Evolutionary conservation across 495 filamentous ascomycete species (phyloP).

Genomic region (Tuber borchii): DNA sequence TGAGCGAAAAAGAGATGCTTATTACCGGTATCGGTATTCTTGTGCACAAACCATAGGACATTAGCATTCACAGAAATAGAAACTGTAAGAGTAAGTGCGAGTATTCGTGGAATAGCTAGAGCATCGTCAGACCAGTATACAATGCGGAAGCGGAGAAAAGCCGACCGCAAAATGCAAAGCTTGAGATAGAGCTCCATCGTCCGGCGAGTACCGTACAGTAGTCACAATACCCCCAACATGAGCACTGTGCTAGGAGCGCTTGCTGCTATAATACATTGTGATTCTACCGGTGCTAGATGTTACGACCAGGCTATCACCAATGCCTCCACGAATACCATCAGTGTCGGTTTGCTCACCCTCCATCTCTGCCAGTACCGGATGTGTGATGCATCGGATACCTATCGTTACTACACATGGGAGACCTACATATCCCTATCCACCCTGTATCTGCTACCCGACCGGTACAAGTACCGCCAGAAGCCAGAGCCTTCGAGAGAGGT

Average conservation of each 20-base stretch:
- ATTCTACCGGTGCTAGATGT: background rate
- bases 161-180: background rate
- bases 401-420: background rate
- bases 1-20: background rate
- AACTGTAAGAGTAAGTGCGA: background rate
- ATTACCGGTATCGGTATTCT: background rate
- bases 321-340: background rate
- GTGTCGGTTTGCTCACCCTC: background rate
- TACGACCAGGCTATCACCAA: background rate
- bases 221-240: background rate
- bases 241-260: background rate
- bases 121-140: background rate
- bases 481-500: background rate
- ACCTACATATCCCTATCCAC: background rate
- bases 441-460: background rate
- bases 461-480: background rate
- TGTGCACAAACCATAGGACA: background rate
- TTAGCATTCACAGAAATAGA: background rate
- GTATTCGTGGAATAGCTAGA: background rate
- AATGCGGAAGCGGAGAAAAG: background rate
- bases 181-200: background rate
- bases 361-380: background rate
- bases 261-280: background rate
- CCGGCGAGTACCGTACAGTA: background rate
- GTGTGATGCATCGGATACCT: background rate